phyloP scores from a whole-genome alignment of 2,329 filamentous ascomycete species.

The Periconia sp. region DNA sequence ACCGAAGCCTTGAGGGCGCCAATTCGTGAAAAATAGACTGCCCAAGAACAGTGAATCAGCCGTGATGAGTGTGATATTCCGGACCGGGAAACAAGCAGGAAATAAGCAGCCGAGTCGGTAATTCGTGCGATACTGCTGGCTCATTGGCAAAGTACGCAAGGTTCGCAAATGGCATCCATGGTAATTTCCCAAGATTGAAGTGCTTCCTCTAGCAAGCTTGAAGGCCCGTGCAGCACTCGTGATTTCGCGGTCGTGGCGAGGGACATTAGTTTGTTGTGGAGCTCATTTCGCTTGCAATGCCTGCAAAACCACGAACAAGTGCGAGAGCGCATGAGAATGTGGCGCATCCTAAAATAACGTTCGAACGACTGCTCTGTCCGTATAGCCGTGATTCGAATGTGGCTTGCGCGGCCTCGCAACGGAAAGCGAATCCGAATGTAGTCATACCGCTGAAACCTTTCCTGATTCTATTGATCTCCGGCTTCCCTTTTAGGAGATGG shows the following conservation, averaged over 20 bases:
- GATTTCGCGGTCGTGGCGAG: slow-evolving; percentile 34
- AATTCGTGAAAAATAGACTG: slow-evolving; percentile 14
- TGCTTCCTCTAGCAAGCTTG: slow-evolving; percentile 28
- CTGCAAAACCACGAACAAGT: slow-evolving; percentile 25
- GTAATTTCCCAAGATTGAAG: slow-evolving; percentile 44
- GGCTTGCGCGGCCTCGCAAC: slow-evolving; percentile 1
- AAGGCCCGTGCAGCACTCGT: slow-evolving; percentile 28
- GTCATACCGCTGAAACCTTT: slow-evolving; percentile 28
- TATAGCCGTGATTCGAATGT: not conserved
- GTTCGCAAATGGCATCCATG: slow-evolving; percentile 28
- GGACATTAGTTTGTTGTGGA: slow-evolving; percentile 36
- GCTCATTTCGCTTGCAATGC: slow-evolving; percentile 46
- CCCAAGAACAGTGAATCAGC: slow-evolving; percentile 16
- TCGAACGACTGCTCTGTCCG: slow-evolving; percentile 1
- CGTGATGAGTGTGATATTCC: slow-evolving; percentile 18
- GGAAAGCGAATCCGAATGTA: slow-evolving; percentile 20
- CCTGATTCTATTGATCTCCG: slow-evolving; percentile 38
- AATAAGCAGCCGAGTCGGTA: slow-evolving; percentile 19
- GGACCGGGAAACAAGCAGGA: slow-evolving; percentile 8
- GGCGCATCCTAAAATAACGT: slow-evolving; percentile 15
- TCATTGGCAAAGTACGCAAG: slow-evolving; percentile 17
- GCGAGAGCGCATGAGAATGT: slow-evolving; percentile 15
- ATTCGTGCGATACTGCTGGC: slow-evolving; percentile 5
- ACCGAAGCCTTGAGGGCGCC: slow-evolving; percentile 19
- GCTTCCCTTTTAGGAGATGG: slow-evolving; percentile 45